phyloP scores from a whole-genome alignment of 441 rosid species.

The Pelargonium myrrhifolium region DNA sequence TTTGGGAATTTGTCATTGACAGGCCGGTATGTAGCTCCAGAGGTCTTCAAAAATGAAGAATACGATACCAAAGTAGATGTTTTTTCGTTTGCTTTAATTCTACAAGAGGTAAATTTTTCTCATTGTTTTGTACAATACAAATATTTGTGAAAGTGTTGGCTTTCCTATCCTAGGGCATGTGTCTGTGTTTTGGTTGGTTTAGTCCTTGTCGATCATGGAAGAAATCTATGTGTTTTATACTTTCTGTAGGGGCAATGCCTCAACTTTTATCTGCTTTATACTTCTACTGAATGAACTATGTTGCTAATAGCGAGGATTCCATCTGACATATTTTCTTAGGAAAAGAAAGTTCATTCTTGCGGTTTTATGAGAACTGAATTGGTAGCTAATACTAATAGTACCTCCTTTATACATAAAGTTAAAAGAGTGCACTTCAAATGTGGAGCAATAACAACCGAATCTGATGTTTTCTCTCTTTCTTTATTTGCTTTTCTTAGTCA shows the following conservation, averaged over 20 bases:
- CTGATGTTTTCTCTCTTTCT: neutral
- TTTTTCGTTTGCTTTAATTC: conserved; percentile 66
- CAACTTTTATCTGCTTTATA: neutral
- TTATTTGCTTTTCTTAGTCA: neutral
- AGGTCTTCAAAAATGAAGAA: conserved; percentile 65
- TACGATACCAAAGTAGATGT: conserved; percentile 71
- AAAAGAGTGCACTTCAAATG: too few relatives aligned
- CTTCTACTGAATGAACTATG: neutral
- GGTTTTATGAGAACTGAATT: too few relatives aligned
- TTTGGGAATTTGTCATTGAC: conserved; percentile 10
- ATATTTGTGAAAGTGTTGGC: neutral
- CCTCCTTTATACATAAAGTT: too few relatives aligned
- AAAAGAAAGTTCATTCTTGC: too few relatives aligned
- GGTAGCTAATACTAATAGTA: too few relatives aligned
- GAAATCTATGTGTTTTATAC: too few relatives aligned
- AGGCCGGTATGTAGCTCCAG: conserved; percentile 78
- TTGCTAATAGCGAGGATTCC: too few relatives aligned
- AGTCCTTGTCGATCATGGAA: neutral
- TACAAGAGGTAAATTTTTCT: conserved; percentile 52
- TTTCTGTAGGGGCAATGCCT: neutral
- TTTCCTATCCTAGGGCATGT: neutral
- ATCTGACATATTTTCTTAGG: too few relatives aligned
- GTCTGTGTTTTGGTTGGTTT: neutral
- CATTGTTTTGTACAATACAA: neutral
- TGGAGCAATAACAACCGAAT: too few relatives aligned